Percentiles rank a stretch among this genome's conserved stretches.
phyloP scores from a whole-genome alignment of 2,329 filamentous ascomycete genomes.

The Aureobasidium uvarum region DNA sequence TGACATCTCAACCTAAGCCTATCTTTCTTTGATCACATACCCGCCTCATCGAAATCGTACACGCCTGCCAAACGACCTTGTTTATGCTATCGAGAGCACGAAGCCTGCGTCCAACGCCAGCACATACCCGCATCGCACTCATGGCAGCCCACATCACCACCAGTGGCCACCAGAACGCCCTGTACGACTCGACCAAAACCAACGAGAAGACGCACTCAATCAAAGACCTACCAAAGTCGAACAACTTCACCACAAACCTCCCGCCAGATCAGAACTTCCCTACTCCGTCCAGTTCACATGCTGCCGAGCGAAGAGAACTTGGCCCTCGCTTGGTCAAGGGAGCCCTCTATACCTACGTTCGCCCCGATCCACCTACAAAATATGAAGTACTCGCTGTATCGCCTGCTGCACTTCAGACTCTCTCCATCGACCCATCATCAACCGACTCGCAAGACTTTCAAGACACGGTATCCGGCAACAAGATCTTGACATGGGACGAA shows the following conservation, averaged over 20 bases:
- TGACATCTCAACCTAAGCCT: not conserved
- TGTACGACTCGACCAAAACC: conserved; percentile 31
- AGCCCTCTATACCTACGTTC: conserved; percentile 86
- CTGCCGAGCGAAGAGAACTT: conserved; percentile 72
- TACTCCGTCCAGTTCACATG: conserved; percentile 77
- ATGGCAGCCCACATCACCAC: conserved; percentile 47
- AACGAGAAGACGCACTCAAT: conserved; percentile 41
- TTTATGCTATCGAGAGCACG: conserved; percentile 25
- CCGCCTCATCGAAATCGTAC: not conserved
- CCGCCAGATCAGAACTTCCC: conserved; percentile 76
- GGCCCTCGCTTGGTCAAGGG: conserved; percentile 78
- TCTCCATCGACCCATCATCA: conserved; percentile 71
- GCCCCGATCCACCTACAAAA: conserved; percentile 68
- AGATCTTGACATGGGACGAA: conserved; percentile 74
- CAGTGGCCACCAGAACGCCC: conserved; percentile 26
- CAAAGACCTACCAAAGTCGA: conserved; percentile 61
- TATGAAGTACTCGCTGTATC: conserved; percentile 82
- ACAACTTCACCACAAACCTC: conserved; percentile 63
- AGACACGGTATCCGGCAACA: conserved; percentile 76
- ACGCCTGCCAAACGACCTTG: not conserved
- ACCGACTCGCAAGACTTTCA: conserved; percentile 71
- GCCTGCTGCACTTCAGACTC: conserved; percentile 70
- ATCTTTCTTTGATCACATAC: not conserved
- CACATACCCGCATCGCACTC: conserved; percentile 41
- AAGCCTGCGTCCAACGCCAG: conserved; percentile 21